Evolutionary conservation across 306 rosid genomes (phyloP).

Genomic region (Corylus avellana): DNA sequence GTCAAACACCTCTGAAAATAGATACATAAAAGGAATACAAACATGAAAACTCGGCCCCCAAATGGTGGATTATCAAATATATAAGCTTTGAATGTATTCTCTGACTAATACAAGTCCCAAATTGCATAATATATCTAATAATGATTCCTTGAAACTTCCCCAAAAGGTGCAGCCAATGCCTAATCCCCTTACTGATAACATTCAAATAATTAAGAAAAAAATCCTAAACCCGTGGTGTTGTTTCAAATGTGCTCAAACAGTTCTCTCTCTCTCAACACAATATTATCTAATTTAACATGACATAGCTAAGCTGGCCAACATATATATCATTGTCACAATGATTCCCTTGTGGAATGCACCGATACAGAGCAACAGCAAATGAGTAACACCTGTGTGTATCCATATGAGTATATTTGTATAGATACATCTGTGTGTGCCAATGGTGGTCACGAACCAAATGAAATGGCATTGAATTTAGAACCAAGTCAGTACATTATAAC

Average conservation of each 20-base stretch:
- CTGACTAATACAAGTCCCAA: not conserved
- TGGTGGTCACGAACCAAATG: not conserved
- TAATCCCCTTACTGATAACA: not conserved
- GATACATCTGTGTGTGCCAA: not conserved
- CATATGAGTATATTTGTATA: not conserved
- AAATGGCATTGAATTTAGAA: not conserved
- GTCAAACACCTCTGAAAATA: not conserved
- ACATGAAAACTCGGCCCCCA: not conserved
- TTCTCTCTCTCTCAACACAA: not conserved
- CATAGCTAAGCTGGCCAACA: not conserved
- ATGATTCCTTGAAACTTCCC: not conserved
- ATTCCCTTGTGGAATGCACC: too few relatives aligned
- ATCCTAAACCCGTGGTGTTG: not conserved
- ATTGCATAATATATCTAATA: not conserved
- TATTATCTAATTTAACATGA: not conserved
- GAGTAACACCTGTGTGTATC: too few relatives aligned
- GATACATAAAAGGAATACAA: not conserved
- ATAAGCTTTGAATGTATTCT: not conserved
- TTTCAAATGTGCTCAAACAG: not conserved
- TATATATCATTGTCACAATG: too few relatives aligned
- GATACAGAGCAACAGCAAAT: not conserved
- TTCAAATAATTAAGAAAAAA: too few relatives aligned
- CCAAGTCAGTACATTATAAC: not conserved
- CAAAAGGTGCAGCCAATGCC: not conserved
- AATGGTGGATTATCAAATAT: not conserved